These are phyloP conservation scores for Cajanus cajan DNA, from an alignment of 306 rosid genomes.

Conservation along the genomic window DNA sequence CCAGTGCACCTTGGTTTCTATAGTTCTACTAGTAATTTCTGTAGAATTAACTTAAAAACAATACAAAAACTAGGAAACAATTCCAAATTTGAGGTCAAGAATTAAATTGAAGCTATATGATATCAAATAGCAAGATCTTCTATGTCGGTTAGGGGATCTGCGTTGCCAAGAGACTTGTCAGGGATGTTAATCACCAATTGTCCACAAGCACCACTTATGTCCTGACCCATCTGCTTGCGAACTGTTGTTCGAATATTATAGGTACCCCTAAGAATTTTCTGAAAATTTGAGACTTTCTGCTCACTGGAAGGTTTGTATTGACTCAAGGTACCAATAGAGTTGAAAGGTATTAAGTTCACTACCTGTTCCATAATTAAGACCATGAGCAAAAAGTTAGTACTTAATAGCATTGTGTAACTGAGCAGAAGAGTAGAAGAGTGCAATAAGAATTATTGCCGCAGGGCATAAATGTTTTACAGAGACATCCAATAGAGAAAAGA, in stretches of 20 bases:
- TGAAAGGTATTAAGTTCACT: constrained; percentile 93
- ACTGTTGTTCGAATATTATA: constrained; percentile 81
- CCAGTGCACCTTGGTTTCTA: neutral
- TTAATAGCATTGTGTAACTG: neutral
- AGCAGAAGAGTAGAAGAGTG: neutral
- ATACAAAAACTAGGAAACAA: neutral
- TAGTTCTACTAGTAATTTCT: constrained; percentile 24
- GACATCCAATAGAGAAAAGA: neutral
- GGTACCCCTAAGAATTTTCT: constrained; percentile 75
- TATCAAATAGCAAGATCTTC: constrained; percentile 77
- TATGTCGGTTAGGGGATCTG: constrained; percentile 62
- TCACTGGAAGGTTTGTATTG: constrained; percentile 68
- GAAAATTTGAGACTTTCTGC: constrained; percentile 68
- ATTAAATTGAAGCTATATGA: constrained; percentile 13
- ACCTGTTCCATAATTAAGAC: constrained; percentile 58
- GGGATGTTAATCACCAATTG: constrained; percentile 77
- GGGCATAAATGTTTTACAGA: neutral
- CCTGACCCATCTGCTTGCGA: constrained; percentile 94
- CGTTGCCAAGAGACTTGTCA: constrained; percentile 46
- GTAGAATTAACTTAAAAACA: neutral
- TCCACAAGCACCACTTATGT: constrained; percentile 98
- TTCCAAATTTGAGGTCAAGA: neutral
- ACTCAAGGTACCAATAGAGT: constrained; percentile 83
- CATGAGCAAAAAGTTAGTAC: constrained; percentile 19
- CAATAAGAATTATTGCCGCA: neutral